These are phyloP conservation scores for Linnemannia elongata DNA, from an alignment of 192 early-diverging fungal genomes.

Conservation along the genomic window DNA sequence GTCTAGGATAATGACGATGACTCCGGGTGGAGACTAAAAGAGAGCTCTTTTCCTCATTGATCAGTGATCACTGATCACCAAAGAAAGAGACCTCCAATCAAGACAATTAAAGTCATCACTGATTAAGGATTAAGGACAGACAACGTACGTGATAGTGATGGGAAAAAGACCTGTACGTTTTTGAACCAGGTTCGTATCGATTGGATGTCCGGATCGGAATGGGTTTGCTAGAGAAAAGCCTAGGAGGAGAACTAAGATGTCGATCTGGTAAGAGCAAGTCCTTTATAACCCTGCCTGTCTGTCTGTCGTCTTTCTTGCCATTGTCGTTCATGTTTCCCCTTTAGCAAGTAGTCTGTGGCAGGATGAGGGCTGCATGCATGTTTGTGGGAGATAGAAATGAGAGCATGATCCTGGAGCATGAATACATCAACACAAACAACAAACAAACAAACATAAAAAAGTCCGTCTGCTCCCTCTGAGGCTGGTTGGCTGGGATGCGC, in stretches of 20 bases:
- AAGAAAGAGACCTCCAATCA: background rate
- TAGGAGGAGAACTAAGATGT: background rate
- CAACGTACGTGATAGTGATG: background rate
- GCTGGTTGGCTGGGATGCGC: background rate
- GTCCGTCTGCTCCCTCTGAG: background rate
- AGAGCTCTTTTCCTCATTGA: background rate
- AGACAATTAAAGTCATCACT: background rate
- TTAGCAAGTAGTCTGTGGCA: background rate
- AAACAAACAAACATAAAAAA: conserved; percentile 7
- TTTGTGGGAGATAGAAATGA: background rate
- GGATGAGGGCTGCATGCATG: background rate
- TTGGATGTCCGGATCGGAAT: background rate
- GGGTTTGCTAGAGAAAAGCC: background rate
- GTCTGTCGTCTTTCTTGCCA: background rate
- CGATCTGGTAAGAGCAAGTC: background rate
- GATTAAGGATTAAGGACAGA: background rate
- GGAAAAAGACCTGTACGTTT: too few relatives aligned
- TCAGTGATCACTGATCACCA: background rate
- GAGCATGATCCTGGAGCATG: conserved; percentile 6
- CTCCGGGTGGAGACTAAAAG: background rate
- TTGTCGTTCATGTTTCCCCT: background rate
- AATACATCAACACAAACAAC: background rate
- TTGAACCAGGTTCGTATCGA: background rate
- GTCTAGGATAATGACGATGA: too few relatives aligned
- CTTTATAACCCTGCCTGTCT: too few relatives aligned